Evolutionary conservation across 179 eudicot species (phyloP).

Genomic region (Silene vulgaris): DNA sequence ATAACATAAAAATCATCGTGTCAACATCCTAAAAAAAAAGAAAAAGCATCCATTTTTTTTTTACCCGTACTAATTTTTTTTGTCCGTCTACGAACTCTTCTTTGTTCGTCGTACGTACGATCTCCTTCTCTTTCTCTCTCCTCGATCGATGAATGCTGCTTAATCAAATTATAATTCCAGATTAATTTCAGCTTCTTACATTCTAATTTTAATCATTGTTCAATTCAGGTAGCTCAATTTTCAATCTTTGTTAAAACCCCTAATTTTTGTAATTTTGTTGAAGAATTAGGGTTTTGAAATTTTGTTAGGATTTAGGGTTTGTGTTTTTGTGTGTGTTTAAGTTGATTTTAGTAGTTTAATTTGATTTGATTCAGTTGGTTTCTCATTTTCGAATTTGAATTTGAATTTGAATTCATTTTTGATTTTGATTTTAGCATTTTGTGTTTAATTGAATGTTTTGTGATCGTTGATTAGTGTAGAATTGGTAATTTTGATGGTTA

Average conservation of each 20-base stretch:
- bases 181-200: neutral
- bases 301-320: neutral
- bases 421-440: neutral
- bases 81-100: constrained; percentile 13
- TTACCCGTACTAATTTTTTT: constrained; percentile 2
- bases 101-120: constrained; percentile 24
- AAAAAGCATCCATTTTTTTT: neutral
- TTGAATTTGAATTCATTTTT: neutral
- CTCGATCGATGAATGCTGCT: constrained; percentile 31
- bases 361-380: neutral
- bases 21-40: neutral
- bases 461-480: constrained; percentile 10
- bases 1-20: neutral
- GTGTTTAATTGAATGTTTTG: neutral
- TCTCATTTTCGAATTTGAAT: neutral
- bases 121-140: constrained; percentile 14
- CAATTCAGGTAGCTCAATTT: constrained; percentile 20
- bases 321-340: constrained; percentile 7
- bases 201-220: constrained; percentile 6
- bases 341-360: constrained; percentile 18
- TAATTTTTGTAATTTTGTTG: constrained; percentile 13
- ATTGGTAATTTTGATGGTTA: neutral
- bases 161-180: neutral
- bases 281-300: constrained; percentile 28
- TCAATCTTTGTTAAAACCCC: constrained; percentile 16